These are phyloP conservation scores for Pseudozyma pruni DNA, from an alignment of 1,284 basidiomycete species.

Conservation along the genomic window DNA sequence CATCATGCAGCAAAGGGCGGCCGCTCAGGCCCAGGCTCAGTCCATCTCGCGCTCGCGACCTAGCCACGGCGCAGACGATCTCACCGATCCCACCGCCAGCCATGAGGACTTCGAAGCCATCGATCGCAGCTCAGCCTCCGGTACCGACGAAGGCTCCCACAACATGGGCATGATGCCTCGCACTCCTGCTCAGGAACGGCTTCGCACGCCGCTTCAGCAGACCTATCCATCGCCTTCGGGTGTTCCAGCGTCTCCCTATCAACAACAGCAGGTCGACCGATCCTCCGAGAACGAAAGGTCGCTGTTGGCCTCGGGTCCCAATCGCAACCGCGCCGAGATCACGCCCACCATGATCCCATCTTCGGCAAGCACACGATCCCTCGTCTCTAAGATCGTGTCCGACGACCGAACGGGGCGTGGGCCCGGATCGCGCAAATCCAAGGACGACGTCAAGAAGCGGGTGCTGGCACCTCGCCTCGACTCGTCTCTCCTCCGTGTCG, in stretches of 20 bases:
- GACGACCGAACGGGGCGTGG: conserved; percentile 25
- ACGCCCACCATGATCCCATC: conserved; percentile 40
- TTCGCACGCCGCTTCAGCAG: conserved; percentile 24
- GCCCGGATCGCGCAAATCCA: conserved; percentile 26
- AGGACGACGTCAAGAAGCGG: conserved; percentile 33
- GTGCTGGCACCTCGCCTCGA: conserved; percentile 54
- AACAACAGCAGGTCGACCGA: conserved; percentile 11
- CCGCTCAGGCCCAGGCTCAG: conserved; percentile 54
- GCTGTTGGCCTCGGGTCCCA: conserved; percentile 45
- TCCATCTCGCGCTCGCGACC: conserved; percentile 21
- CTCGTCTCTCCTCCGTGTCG: conserved; percentile 52
- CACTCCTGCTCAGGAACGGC: conserved; percentile 9
- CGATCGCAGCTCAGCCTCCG: conserved; percentile 46
- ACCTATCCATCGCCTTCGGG: conserved; percentile 18
- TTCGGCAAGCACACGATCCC: conserved; percentile 41
- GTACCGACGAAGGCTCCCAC: conserved; percentile 33
- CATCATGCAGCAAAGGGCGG: conserved; percentile 61
- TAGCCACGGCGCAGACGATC: conserved; percentile 13
- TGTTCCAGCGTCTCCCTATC: conserved; percentile 24
- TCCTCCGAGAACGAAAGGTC: conserved; percentile 35
- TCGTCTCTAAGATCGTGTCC: conserved; percentile 30
- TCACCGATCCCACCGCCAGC: conserved; percentile 24
- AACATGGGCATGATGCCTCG: conserved; percentile 10
- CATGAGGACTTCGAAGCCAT: conserved; percentile 48
- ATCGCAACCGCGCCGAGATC: conserved; percentile 36